Conservation (phyloP, 2,329 filamentous ascomycete genomes). For the Verticillium nonalfalfae region DNA sequence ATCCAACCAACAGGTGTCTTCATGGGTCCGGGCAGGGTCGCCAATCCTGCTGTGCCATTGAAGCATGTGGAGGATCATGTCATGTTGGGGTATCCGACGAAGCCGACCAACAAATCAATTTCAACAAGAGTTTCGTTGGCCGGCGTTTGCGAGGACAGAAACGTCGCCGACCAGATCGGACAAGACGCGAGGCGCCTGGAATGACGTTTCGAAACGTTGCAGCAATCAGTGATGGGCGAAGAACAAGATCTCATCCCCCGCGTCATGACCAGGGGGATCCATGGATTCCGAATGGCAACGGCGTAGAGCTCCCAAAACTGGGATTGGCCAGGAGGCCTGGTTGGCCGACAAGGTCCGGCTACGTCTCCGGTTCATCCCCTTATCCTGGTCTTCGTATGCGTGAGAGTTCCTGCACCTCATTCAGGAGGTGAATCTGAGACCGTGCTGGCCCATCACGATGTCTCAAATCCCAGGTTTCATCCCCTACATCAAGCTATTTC, state of each 20-base stretch:
- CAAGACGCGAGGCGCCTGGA: not conserved
- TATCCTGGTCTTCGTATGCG: not conserved
- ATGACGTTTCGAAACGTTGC: not conserved
- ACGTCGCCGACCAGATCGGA: not conserved
- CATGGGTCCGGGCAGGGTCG: not conserved
- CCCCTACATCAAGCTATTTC: not conserved
- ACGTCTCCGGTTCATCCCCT: not conserved
- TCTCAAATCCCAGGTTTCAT: not conserved
- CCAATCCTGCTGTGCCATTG: not conserved
- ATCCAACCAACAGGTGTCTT: not conserved
- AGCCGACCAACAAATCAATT: not conserved
- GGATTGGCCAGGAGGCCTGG: not conserved
- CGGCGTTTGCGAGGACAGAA: not conserved
- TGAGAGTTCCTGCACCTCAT: not conserved
- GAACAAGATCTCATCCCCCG: not conserved
- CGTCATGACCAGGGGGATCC: not conserved
- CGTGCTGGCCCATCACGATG: not conserved
- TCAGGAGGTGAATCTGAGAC: not conserved
- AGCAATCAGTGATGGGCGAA: not conserved
- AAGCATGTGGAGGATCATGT: not conserved
- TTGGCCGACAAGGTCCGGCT: not conserved
- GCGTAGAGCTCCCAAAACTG: not conserved
- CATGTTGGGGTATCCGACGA: not conserved
- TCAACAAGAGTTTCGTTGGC: not conserved
- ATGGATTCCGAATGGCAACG: not conserved